phyloP scores from a whole-genome alignment of 2,329 filamentous ascomycete species.

The Fusarium pilosicola region DNA sequence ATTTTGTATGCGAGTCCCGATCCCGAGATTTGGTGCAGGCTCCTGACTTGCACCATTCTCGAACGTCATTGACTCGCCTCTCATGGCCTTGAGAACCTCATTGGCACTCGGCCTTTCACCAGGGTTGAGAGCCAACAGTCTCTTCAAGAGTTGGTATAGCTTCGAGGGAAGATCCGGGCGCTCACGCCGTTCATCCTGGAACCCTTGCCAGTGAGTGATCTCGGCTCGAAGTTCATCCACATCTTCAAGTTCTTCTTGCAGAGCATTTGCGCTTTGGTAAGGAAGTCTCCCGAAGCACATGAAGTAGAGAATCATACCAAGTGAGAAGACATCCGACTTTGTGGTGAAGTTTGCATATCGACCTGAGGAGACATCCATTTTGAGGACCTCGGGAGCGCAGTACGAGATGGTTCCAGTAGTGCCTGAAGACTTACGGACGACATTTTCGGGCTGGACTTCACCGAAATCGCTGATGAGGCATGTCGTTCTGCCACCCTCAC shows the following conservation, averaged over 20 bases:
- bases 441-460: slow-evolving; percentile 88
- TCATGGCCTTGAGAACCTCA: slow-evolving; percentile 84
- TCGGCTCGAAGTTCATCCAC: slow-evolving; percentile 85
- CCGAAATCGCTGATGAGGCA: slow-evolving; percentile 98
- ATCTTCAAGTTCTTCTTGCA: slow-evolving; percentile 93
- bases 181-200: slow-evolving; percentile 78
- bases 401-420: slow-evolving; percentile 97
- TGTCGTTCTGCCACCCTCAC: slow-evolving; percentile 73
- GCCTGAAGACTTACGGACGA: slow-evolving; percentile 86
- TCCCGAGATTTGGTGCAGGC: slow-evolving; percentile 51
- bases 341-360: slow-evolving; percentile 92
- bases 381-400: slow-evolving; percentile 93
- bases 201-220: slow-evolving; percentile 88
- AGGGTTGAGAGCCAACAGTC: slow-evolving; percentile 81
- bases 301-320: slow-evolving; percentile 98
- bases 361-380: slow-evolving; percentile 71
- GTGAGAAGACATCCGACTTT: slow-evolving; percentile 97
- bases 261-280: slow-evolving; percentile 82
- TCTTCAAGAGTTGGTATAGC: slow-evolving; percentile 85
- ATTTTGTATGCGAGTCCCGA: slow-evolving; percentile 63
- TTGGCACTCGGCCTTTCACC: slow-evolving; percentile 82
- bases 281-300: slow-evolving; percentile 94
- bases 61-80: slow-evolving; percentile 66
- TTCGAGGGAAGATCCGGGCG: slow-evolving; percentile 86
- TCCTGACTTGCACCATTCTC: slow-evolving; percentile 54